Percentiles rank a stretch among this genome's conserved stretches.
Conservation (phyloP, 2,329 filamentous ascomycete species). For the Diaporthe citriasiana region DNA sequence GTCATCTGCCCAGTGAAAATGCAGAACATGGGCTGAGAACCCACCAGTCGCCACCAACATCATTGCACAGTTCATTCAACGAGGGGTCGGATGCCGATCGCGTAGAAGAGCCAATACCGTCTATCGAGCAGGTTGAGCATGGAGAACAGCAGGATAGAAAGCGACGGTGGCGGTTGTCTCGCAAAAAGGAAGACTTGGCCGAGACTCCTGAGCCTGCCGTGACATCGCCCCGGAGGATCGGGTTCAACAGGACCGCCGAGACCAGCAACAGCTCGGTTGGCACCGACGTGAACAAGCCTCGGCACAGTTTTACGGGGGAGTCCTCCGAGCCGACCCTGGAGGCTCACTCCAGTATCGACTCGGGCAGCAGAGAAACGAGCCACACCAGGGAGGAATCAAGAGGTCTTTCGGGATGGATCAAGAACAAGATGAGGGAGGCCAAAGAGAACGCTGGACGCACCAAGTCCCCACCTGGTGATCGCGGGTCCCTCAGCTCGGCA, state of each 20-base stretch:
- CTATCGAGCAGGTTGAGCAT: slow-evolving; percentile 46
- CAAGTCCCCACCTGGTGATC: slow-evolving; percentile 67
- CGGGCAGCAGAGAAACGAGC: slow-evolving; percentile 47
- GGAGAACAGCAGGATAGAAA: slow-evolving; percentile 73
- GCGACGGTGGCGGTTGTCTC: slow-evolving; percentile 80
- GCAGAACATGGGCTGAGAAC: slow-evolving; percentile 69
- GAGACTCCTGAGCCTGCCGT: slow-evolving; percentile 57
- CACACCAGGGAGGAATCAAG: slow-evolving; percentile 64
- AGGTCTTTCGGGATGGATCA: slow-evolving; percentile 71
- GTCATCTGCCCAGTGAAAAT: slow-evolving; percentile 59
- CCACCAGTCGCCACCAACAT: slow-evolving; percentile 81
- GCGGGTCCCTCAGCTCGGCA: slow-evolving; percentile 49
- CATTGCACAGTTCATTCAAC: slow-evolving; percentile 82
- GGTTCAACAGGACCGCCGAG: slow-evolving; percentile 74
- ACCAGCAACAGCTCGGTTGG: slow-evolving; percentile 78
- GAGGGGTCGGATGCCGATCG: slow-evolving; percentile 87
- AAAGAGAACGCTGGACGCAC: slow-evolving; percentile 70
- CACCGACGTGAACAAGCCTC: slow-evolving; percentile 66
- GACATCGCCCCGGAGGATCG: slow-evolving; percentile 62
- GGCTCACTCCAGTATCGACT: slow-evolving; percentile 55
- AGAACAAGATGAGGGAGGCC: slow-evolving; percentile 71
- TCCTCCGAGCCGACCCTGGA: slow-evolving; percentile 63
- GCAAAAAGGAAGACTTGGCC: slow-evolving; percentile 71
- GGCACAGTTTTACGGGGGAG: slow-evolving; percentile 66
- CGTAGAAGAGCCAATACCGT: slow-evolving; percentile 67